Conservation (phyloP, 495 filamentous ascomycete genomes). For the Daldinia childiae region DNA sequence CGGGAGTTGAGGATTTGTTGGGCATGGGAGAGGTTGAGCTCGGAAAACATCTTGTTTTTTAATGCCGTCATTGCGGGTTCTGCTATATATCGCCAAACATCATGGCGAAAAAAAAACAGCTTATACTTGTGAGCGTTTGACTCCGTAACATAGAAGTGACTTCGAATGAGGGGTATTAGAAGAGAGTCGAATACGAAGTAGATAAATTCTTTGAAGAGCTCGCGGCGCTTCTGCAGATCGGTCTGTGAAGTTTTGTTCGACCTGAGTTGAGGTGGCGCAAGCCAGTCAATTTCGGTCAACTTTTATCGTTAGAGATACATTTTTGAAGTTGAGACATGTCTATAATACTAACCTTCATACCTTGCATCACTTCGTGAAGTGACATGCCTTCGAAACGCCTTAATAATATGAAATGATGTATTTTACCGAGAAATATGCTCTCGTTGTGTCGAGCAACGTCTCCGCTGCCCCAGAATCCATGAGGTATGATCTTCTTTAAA, state of each 20-base stretch:
- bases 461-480: constrained; percentile 75
- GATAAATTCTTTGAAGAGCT: constrained; percentile 83
- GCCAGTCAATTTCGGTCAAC: constrained; percentile 77
- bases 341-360: constrained; percentile 69
- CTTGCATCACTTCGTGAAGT: constrained; percentile 79
- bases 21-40: constrained; percentile 69
- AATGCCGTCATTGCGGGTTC: constrained; percentile 75
- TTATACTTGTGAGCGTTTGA: constrained; percentile 81
- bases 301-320: constrained; percentile 46
- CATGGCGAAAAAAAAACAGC: constrained; percentile 94
- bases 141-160: constrained; percentile 94
- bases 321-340: background rate
- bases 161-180: constrained; percentile 84
- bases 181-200: constrained; percentile 95
- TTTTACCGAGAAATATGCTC: constrained; percentile 65
- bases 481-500: constrained; percentile 76
- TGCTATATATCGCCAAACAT: constrained; percentile 81
- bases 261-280: constrained; percentile 61
- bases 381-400: constrained; percentile 83
- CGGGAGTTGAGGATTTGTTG: constrained; percentile 66
- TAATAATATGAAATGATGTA: constrained; percentile 80
- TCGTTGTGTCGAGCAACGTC: constrained; percentile 65
- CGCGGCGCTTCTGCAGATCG: constrained; percentile 78
- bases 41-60: constrained; percentile 81
- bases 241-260: constrained; percentile 69